Percentiles rank a stretch among this genome's conserved stretches.
These are phyloP conservation scores for Monosporascus cannonballus DNA, from an alignment of 2,329 filamentous ascomycete genomes.

Conservation along the genomic window DNA sequence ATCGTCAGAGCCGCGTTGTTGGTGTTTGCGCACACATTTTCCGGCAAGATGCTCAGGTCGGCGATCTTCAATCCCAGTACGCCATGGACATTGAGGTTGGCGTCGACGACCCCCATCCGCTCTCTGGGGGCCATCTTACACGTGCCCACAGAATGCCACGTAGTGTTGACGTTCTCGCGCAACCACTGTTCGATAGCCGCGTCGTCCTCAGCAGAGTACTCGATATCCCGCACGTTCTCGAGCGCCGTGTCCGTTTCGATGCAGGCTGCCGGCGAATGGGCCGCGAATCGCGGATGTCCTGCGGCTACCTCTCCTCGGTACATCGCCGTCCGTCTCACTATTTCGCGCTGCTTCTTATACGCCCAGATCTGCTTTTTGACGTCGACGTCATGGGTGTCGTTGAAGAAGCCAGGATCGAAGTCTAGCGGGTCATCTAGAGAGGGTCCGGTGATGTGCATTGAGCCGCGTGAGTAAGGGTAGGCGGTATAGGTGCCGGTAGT, in stretches of 20 bases:
- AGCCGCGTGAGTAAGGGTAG: constrained; percentile 16
- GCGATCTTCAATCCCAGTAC: constrained; percentile 30
- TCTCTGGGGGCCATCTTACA: constrained; percentile 31
- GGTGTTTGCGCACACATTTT: constrained; percentile 36
- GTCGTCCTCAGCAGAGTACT: constrained; percentile 38
- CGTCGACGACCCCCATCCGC: constrained; percentile 31
- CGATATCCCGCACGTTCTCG: constrained; percentile 33
- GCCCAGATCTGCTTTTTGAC: constrained; percentile 51
- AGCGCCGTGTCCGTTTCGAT: background rate
- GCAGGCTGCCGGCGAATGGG: constrained; percentile 28
- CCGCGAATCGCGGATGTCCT: constrained; percentile 37
- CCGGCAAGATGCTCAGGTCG: constrained; percentile 23
- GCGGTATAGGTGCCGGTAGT: background rate
- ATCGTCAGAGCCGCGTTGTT: constrained; percentile 38
- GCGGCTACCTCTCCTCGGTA: constrained; percentile 38
- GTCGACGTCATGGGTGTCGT: constrained; percentile 40
- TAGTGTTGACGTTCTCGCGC: constrained; percentile 27
- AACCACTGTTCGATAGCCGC: constrained; percentile 34
- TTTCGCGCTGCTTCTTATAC: constrained; percentile 58
- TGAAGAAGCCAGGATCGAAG: constrained; percentile 52
- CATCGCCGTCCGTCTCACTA: constrained; percentile 46
- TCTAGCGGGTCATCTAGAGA: constrained; percentile 35
- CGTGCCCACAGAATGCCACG: constrained; percentile 33
- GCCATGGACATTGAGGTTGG: constrained; percentile 31
- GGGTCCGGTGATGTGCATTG: constrained; percentile 48